Base-by-base conservation (phyloP, 2,329 filamentous ascomycete genomes). In the Colletotrichum somersetense region DNA sequence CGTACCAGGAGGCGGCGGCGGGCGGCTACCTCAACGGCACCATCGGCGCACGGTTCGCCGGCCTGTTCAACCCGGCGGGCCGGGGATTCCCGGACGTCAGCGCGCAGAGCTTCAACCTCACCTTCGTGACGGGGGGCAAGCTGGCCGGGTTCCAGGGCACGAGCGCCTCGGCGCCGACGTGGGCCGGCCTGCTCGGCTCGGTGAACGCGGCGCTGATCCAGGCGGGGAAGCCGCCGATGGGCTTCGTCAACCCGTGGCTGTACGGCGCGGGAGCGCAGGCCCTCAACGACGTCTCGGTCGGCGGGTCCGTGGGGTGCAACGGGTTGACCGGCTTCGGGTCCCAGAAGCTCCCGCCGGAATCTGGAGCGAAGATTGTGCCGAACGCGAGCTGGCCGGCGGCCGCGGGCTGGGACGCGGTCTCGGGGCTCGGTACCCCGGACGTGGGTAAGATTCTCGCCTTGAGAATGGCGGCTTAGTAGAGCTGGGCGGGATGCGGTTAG, bases 201-300 rank as follows among this genome's bases (percentile, higher is more conserved):
- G 79, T 93, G 59, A 93, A 93, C 77, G 88, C 90, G 69, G 86
- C 88, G 26, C 84, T 90, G 40, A 79, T 92, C 57, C 81, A 85
- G 18, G 81, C 83, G 20, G 88, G 88, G 1, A 85, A 86, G 77
- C 78, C 85, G 2, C 76, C 82, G 0, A 79, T 91, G 75, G 89
- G 89, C 0, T 91, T 90, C 75, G 78, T 91, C n/a, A 91, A 91
- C 77, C 89, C 89, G 1, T 89, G 87, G 86, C 79, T 91, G 16
- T 91, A 91, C 75, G 76, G 77, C 5, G 70, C 75, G 33, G 80
- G 78, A 1, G 42, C 72, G 0, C 44, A 66, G 12, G 81, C 72
- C 2, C 80, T 84, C 20, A 82, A 78, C 10, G 82, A 84, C 63
- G 83, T 83, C 53, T 81, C 79, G 1, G 57, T 75, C 5, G 81